Base-by-base conservation (phyloP, 1,284 basidiomycete genomes). In the Microbotryum intermedium region DNA sequence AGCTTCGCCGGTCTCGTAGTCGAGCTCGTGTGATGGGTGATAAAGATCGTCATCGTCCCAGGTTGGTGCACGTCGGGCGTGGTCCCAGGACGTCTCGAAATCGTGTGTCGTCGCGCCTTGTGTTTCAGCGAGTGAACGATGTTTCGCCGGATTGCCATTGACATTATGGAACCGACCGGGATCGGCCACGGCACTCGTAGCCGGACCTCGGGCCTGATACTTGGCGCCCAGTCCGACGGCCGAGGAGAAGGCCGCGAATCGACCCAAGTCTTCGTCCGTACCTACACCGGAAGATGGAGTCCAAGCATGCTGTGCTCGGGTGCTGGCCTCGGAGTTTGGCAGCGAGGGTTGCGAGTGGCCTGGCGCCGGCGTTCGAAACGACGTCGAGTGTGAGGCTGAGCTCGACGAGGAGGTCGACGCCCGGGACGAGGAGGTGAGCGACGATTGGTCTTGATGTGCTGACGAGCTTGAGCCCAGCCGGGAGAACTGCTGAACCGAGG, bases 211-310 rank as follows among this genome's bases (percentile, higher is more conserved):
- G 39, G 23, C 4, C 34, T 39, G 34, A 39, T 39, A 11, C 34
- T 39, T 18, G 34, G 34, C 34, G 10, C 34, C 34, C 3, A 18
- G 34, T 39, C 34, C 34, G 55, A 57, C 21, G 43, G 21, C 18
- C 16, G 8, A 8, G 3, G 50, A 53, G 8, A 45, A 7, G 2
- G 39, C 5, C 9, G 56, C 57, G 45, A 65, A 65, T 5, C 57
- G 46, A 1, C 57, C 60, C 46, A 61, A 65, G 57, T 65, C 61
- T 11, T 55, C 59, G 50, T 52, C 49, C 29, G 28, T 57, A 25
- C 34, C n/a, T 44, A n/a, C 23, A 2, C 30, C 29, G 20, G 42
- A 30, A 53, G 44, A 18, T 47, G 50, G 21, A 46, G 25, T 46
- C 42, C 50, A 21, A 16, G 16, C 20, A 28, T 39, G 4, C 29